These are phyloP conservation scores for Butyriboletus loyo DNA, from an alignment of 768 basidiomycete species.

Conservation along the genomic window DNA sequence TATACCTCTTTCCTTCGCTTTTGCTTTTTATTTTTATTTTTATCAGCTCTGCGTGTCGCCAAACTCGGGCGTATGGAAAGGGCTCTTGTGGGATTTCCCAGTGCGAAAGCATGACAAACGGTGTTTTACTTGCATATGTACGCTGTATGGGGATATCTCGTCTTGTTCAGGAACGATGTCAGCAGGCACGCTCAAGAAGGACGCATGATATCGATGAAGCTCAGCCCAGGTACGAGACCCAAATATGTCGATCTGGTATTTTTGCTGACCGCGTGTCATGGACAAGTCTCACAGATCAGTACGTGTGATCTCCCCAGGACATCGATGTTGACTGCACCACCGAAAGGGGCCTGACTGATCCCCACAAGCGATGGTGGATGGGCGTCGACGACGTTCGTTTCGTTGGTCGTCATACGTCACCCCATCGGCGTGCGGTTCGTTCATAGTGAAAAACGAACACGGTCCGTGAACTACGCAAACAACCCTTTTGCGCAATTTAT, in stretches of 20 bases:
- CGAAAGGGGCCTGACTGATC: not conserved
- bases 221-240: constrained; percentile 9
- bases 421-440: not conserved
- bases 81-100: not conserved
- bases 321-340: not conserved
- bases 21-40: too few relatives aligned
- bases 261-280: constrained; percentile 2
- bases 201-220: too few relatives aligned
- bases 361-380: not conserved
- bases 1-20: not conserved
- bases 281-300: not conserved
- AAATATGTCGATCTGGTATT: constrained; percentile 6
- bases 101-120: not conserved
- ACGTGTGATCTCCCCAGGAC: not conserved
- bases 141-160: not conserved
- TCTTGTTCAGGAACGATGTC: constrained; percentile 2
- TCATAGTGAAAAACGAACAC: constrained; percentile 8
- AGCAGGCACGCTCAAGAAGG: too few relatives aligned
- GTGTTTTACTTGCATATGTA: not conserved
- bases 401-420: constrained; percentile 5
- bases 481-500: constrained; percentile 10
- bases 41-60: not conserved
- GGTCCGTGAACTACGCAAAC: constrained; percentile 11
- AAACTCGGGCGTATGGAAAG: not conserved
- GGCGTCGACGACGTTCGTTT: not conserved